phyloP scores from a whole-genome alignment of 129 eudicot species.

The Arctium lappa region DNA sequence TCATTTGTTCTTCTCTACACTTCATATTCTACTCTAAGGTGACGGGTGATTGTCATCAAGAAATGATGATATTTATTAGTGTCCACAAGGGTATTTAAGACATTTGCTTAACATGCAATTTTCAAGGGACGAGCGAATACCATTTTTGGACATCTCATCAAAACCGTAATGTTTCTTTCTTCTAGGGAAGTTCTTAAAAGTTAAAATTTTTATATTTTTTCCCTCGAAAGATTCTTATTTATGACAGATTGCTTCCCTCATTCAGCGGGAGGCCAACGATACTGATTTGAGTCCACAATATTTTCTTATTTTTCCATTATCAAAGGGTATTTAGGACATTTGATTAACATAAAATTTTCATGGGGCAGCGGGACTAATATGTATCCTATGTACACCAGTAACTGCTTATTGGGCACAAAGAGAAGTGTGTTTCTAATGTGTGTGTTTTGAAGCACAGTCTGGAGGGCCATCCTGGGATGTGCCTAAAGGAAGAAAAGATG shows the following conservation, averaged over 20 bases:
- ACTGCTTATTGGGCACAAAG: no score
- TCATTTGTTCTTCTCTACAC: neutral
- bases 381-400: no score
- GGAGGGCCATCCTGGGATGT: constrained; percentile 90
- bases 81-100: neutral
- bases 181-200: neutral
- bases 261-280: neutral
- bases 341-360: neutral
- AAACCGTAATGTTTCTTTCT: neutral
- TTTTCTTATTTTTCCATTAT: neutral
- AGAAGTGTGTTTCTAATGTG: neutral
- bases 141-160: neutral
- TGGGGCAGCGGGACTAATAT: neutral
- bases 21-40: neutral
- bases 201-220: no score
- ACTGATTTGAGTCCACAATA: neutral
- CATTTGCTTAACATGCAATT: neutral
- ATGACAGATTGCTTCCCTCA: no score
- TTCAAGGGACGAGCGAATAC: neutral
- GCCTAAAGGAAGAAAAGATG: constrained; percentile 88
- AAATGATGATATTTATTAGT: neutral
- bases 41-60: neutral
- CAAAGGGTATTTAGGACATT: neutral
- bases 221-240: neutral
- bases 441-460: constrained; percentile 33